These are phyloP conservation scores for Dothideomycetes sp. DNA, from an alignment of 2,329 filamentous ascomycete genomes.

Conservation along the genomic window DNA sequence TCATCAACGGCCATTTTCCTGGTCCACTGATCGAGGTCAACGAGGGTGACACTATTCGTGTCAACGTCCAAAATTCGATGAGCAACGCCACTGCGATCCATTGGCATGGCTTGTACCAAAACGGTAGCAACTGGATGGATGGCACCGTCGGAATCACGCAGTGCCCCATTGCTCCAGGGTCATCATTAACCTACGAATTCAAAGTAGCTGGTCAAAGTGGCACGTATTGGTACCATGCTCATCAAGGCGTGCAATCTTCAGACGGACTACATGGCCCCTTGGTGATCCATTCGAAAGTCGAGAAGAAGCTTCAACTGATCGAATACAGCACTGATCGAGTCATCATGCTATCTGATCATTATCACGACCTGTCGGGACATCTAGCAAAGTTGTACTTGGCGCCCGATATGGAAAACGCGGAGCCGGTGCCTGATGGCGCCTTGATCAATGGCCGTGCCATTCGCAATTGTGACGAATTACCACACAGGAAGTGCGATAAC, in stretches of 20 bases:
- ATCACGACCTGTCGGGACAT: slow-evolving; percentile 43
- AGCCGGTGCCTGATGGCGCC: slow-evolving; percentile 41
- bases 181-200: slow-evolving; percentile 51
- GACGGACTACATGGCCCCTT: slow-evolving; percentile 53
- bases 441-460: slow-evolving; percentile 31
- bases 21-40: slow-evolving; percentile 29
- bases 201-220: slow-evolving; percentile 31
- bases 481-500: slow-evolving; percentile 25
- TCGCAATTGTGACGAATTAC: slow-evolving; percentile 26
- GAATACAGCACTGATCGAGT: slow-evolving; percentile 45
- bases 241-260: slow-evolving; percentile 46
- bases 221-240: slow-evolving; percentile 53
- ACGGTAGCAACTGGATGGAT: slow-evolving; percentile 56
- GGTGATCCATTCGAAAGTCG: slow-evolving; percentile 41
- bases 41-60: slow-evolving; percentile 56
- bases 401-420: slow-evolving; percentile 38
- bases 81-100: slow-evolving; percentile 50
- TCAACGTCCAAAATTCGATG: slow-evolving; percentile 53
- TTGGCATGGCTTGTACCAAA: slow-evolving; percentile 61
- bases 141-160: slow-evolving; percentile 53
- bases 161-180: slow-evolving; percentile 48
- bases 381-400: slow-evolving; percentile 44
- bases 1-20: slow-evolving; percentile 30
- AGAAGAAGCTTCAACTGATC: slow-evolving; percentile 30
- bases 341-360: slow-evolving; percentile 56